These are phyloP conservation scores for Boletus sensibilis DNA, from an alignment of 768 basidiomycete genomes.

Conservation along the genomic window DNA sequence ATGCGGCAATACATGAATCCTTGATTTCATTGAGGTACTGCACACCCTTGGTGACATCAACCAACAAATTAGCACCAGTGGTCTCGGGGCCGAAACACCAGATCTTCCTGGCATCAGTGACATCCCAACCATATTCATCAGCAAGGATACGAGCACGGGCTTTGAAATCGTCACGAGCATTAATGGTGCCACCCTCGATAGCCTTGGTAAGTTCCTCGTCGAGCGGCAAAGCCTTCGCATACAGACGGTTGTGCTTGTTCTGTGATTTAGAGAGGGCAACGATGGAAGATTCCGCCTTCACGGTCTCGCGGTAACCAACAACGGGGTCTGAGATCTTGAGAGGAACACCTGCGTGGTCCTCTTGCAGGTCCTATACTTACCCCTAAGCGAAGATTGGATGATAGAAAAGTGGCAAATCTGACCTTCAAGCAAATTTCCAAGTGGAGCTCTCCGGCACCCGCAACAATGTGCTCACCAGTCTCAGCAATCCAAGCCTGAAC, in stretches of 20 bases:
- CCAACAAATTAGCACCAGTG: constrained; percentile 93
- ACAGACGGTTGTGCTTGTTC: constrained; percentile 99
- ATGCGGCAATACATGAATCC: constrained; percentile 97
- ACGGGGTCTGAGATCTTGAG: constrained; percentile 98
- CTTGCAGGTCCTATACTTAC: constrained; percentile 84
- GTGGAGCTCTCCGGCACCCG: constrained; percentile 98
- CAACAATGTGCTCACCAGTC: constrained; percentile 97
- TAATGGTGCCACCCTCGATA: constrained; percentile 85
- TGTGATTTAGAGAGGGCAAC: constrained; percentile 98
- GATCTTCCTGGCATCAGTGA: constrained; percentile 98
- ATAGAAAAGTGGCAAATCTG: constrained; percentile 7
- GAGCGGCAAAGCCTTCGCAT: constrained; percentile 87
- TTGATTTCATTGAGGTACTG: constrained; percentile 99
- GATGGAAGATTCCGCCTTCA: constrained; percentile 92
- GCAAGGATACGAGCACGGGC: constrained; percentile 91
- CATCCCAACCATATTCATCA: constrained; percentile 97
- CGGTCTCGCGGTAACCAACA: constrained; percentile 97
- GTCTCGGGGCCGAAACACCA: constrained; percentile 99
- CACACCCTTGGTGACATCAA: constrained; percentile 98
- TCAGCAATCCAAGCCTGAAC: constrained; percentile 93
- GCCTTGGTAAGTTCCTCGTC: constrained; percentile 93
- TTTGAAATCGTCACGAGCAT: constrained; percentile 96
- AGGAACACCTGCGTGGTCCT: constrained; percentile 99
- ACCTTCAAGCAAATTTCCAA: constrained; percentile 99
- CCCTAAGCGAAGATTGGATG: neutral